Evolutionary conservation across 495 filamentous ascomycete genomes (phyloP).

Genomic region (Lophiostoma macrostomum): DNA sequence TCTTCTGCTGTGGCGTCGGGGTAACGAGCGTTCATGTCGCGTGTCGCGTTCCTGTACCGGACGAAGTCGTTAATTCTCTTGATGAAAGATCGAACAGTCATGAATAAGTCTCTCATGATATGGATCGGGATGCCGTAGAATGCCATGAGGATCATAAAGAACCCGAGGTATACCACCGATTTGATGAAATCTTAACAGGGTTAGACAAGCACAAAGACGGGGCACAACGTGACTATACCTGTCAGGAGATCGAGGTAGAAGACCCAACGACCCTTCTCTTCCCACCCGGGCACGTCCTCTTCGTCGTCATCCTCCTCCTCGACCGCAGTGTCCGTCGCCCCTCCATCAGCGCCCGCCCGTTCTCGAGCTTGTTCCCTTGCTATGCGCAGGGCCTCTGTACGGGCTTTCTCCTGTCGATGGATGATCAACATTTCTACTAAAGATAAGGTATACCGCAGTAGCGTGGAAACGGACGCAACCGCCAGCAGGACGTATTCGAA

Average conservation of each 20-base stretch:
- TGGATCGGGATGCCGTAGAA: conserved; percentile 96
- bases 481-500: conserved; percentile 92
- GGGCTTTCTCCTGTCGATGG: conserved; percentile 63
- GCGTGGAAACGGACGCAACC: conserved; percentile 75
- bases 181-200: conserved; percentile 73
- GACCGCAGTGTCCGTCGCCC: conserved; percentile 52
- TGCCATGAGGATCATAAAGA: conserved; percentile 87
- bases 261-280: conserved; percentile 90
- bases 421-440: conserved; percentile 73
- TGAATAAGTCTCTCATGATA: conserved; percentile 89
- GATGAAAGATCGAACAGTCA: conserved; percentile 86
- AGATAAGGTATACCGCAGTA: conserved; percentile 73
- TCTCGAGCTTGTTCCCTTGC: conserved; percentile 54
- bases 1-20: conserved; percentile 90
- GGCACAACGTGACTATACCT: conserved; percentile 48
- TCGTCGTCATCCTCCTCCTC: conserved; percentile 89
- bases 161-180: conserved; percentile 79
- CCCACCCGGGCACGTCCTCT: conserved; percentile 92
- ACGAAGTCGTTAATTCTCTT: conserved; percentile 84
- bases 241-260: conserved; percentile 85
- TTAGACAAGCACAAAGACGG: conserved; percentile 24
- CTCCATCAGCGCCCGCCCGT: conserved; percentile 35
- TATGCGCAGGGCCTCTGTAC: conserved; percentile 56
- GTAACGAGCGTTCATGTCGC: conserved; percentile 88
- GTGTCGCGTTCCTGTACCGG: conserved; percentile 80